Conservation (phyloP, 371 early-diverging fungal species). For the Capillidium heterosporum region DNA sequence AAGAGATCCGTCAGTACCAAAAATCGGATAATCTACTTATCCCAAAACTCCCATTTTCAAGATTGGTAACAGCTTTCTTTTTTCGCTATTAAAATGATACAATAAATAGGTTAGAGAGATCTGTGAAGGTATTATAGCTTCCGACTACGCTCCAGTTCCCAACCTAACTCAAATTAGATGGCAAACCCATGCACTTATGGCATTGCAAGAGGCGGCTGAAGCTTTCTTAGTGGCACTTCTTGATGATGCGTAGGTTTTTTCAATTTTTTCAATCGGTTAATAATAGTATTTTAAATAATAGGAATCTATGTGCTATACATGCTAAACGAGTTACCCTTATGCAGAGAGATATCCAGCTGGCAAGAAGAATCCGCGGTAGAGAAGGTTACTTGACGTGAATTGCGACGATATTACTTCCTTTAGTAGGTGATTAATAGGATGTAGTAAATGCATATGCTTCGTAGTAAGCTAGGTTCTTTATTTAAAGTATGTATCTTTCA, state of each 20-base stretch:
- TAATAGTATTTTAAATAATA: slow-evolving; percentile 9
- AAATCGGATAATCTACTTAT: slow-evolving; percentile 43
- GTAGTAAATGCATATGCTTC: too few species aligned
- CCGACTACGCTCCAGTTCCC: slow-evolving; percentile 13
- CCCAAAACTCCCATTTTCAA: slow-evolving; percentile 60
- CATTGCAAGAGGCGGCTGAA: slow-evolving; percentile 84
- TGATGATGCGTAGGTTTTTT: slow-evolving; percentile 67
- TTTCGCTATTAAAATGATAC: background rate
- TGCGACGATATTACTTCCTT: too few species aligned
- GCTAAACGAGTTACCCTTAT: slow-evolving; percentile 88
- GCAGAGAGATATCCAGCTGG: slow-evolving; percentile 82
- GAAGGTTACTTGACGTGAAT: background rate
- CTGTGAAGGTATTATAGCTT: slow-evolving; percentile 21
- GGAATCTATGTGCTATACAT: slow-evolving; percentile 82
- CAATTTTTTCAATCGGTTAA: background rate
- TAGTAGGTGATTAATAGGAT: too few species aligned
- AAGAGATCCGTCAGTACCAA: slow-evolving; percentile 55
- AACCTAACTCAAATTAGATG: slow-evolving; percentile 38
- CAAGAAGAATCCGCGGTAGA: slow-evolving; percentile 65
- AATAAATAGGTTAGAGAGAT: slow-evolving; percentile 39
- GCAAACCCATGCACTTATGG: slow-evolving; percentile 62
- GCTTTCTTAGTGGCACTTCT: slow-evolving; percentile 73
- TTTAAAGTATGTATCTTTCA: too few species aligned
- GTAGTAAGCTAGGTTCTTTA: too few species aligned
- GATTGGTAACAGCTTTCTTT: slow-evolving; percentile 28